phyloP scores from a whole-genome alignment of 73 alveolate species.

The Blepharisma stoltei region DNA sequence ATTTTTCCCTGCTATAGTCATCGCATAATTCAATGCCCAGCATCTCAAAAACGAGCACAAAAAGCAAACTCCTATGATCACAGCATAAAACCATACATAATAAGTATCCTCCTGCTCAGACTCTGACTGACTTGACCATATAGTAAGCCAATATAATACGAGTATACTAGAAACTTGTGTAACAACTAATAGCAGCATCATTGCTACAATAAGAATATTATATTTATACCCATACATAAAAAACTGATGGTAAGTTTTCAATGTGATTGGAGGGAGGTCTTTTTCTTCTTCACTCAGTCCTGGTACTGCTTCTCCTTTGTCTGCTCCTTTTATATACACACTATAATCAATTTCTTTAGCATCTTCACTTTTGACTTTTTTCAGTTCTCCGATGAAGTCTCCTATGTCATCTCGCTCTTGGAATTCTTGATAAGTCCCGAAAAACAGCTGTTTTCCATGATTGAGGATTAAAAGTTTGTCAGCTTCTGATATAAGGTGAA shows the following conservation, averaged over 20 bases:
- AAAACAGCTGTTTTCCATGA: constrained; percentile 33
- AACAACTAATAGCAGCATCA: background rate
- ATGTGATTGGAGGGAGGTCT: background rate
- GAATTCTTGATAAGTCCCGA: background rate
- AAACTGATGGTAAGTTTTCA: background rate
- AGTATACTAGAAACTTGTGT: background rate
- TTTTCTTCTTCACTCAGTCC: background rate
- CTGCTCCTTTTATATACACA: background rate
- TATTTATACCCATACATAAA: background rate
- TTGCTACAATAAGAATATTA: background rate
- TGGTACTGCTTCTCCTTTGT: background rate
- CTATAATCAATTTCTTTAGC: background rate
- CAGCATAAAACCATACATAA: background rate
- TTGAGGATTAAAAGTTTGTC: constrained; percentile 36
- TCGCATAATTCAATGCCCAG: background rate
- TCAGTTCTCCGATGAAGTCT: background rate
- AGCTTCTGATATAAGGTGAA: constrained; percentile 19
- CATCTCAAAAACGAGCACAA: background rate
- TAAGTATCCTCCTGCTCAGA: background rate
- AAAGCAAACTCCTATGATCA: background rate
- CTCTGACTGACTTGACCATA: background rate
- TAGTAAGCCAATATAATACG: background rate
- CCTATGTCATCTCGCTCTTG: background rate
- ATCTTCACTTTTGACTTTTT: background rate
- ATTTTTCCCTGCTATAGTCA: background rate